phyloP scores from a whole-genome alignment of 2,329 filamentous ascomycete genomes.

The Fusarium irregulare region DNA sequence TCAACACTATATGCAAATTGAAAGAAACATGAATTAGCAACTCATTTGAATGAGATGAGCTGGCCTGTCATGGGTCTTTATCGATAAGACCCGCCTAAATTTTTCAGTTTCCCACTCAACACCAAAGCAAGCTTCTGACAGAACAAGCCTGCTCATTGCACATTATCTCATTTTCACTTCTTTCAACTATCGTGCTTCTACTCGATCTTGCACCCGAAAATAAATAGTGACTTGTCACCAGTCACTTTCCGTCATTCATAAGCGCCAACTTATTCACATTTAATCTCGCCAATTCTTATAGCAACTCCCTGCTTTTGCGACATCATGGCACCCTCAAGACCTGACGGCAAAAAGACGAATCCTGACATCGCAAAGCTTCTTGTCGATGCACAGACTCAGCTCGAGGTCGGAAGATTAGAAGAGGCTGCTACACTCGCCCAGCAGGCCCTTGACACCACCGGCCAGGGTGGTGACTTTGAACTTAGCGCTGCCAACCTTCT shows the following conservation, averaged over 20 bases:
- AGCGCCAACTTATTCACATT: neutral
- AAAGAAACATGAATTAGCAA: neutral
- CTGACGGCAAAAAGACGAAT: conserved; percentile 53
- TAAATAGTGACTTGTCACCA: neutral
- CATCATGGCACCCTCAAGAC: conserved; percentile 57
- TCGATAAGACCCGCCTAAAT: conserved; percentile 50
- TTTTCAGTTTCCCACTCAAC: conserved; percentile 46
- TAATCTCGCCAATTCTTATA: neutral
- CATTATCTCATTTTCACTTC: conserved; percentile 8
- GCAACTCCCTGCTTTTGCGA: conserved; percentile 17
- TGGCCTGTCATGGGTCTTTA: conserved; percentile 35
- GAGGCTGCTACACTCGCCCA: conserved; percentile 55
- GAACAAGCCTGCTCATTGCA: conserved; percentile 19
- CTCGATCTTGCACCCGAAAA: neutral
- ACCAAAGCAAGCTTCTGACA: conserved; percentile 34
- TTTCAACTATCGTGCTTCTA: conserved; percentile 4
- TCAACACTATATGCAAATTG: neutral
- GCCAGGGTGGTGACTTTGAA: conserved; percentile 60
- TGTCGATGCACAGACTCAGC: conserved; percentile 55
- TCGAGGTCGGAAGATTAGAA: conserved; percentile 57
- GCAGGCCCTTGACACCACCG: conserved; percentile 57
- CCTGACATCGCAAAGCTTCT: conserved; percentile 50
- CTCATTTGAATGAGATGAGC: neutral
- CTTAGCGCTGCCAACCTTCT: conserved; percentile 79
- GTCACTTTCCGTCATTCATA: neutral